These are phyloP conservation scores for Vaccinium vitisidaea DNA, from an alignment of 148 eudicot genomes.

Conservation along the genomic window DNA sequence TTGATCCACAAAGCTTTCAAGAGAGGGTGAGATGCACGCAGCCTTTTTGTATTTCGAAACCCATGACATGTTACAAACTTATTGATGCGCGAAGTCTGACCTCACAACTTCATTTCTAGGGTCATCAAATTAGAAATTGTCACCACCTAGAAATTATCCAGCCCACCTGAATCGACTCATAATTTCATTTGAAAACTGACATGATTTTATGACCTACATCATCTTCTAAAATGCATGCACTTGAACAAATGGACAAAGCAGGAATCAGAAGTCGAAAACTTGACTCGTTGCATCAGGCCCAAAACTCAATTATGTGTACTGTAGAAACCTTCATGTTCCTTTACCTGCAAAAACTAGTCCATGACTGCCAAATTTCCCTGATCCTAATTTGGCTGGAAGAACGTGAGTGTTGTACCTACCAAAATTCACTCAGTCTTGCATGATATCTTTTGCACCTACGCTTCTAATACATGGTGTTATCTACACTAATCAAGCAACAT, in stretches of 20 bases:
- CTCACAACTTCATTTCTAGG: not conserved
- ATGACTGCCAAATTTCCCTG: not conserved
- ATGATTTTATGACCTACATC: not conserved
- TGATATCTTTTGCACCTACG: not conserved
- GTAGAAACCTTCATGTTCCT: not conserved
- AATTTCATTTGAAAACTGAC: not conserved
- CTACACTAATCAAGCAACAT: constrained; percentile 23
- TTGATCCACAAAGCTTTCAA: not conserved
- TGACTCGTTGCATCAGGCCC: not conserved
- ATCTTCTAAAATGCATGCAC: not conserved
- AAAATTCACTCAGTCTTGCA: constrained; percentile 49
- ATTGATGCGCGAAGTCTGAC: not conserved
- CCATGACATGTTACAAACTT: not conserved
- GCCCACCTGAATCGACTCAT: not conserved
- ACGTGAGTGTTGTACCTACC: constrained; percentile 31
- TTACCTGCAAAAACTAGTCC: constrained; percentile 1
- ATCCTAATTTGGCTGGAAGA: constrained; percentile 15
- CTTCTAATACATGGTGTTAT: constrained; percentile 16
- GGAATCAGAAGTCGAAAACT: not conserved
- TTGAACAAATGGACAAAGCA: not conserved
- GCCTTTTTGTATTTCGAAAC: not conserved
- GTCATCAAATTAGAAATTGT: not conserved
- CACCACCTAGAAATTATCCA: not conserved
- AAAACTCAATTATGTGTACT: not conserved
- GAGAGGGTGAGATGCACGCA: not conserved